phyloP scores from a whole-genome alignment of 371 early-diverging fungal genomes.

The Haplosporangium sp. region DNA sequence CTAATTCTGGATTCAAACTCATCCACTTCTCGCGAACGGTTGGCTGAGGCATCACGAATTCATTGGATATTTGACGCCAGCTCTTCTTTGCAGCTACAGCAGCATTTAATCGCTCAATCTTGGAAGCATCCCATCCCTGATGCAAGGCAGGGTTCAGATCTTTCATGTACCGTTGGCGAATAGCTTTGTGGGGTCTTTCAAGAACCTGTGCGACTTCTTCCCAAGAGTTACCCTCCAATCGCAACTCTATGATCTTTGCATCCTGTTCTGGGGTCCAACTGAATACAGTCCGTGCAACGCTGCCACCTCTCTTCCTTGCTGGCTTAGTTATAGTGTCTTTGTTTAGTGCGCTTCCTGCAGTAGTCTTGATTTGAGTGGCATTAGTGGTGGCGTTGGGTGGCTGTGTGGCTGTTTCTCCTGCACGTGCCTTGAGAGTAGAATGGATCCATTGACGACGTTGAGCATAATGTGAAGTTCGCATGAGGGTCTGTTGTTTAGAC shows the following conservation, averaged over 20 bases:
- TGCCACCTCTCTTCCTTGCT: not conserved
- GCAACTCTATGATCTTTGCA: slow-evolving; percentile 30
- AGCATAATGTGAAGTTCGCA: not conserved
- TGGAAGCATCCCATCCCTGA: slow-evolving; percentile 22
- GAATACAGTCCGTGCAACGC: not conserved
- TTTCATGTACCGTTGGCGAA: slow-evolving; percentile 36
- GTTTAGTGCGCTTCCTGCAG: too few relatives aligned
- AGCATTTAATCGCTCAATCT: slow-evolving; percentile 22
- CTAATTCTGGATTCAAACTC: slow-evolving; percentile 17
- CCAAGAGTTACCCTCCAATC: slow-evolving; percentile 46
- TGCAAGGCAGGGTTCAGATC: slow-evolving; percentile 29
- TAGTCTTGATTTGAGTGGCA: too few relatives aligned
- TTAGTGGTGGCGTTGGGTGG: not conserved
- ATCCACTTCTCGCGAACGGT: slow-evolving; percentile 41
- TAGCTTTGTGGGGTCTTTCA: slow-evolving; percentile 4
- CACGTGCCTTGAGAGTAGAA: slow-evolving; percentile 3
- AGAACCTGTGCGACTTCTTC: slow-evolving; percentile 34
- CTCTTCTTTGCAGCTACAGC: slow-evolving; percentile 20
- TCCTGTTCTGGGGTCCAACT: slow-evolving; percentile 34
- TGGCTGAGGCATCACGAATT: slow-evolving; percentile 18
- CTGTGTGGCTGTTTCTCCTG: slow-evolving; percentile 3
- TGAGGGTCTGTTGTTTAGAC: not conserved
- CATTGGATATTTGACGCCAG: slow-evolving; percentile 33
- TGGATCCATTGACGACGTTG: slow-evolving; percentile 21
- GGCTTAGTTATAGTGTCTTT: not conserved